Percentiles rank a stretch among this genome's conserved stretches.
Evolutionary conservation across 148 eudicot genomes (phyloP).

Genomic region (Silene uniflora): DNA sequence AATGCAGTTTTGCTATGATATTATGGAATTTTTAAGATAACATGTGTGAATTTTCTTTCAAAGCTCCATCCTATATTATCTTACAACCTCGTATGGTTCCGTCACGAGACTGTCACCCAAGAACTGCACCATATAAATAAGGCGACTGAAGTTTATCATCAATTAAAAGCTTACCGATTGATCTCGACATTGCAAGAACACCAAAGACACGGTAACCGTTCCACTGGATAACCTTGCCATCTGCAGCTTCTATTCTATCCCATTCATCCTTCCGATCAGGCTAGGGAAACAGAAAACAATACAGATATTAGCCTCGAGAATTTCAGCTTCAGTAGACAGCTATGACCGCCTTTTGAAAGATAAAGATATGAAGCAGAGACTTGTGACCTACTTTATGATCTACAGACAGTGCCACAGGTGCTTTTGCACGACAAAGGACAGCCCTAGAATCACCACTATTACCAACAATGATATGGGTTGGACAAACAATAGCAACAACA

Average conservation of each 20-base stretch:
- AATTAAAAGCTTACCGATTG: conserved; percentile 44
- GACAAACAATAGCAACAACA: conserved; percentile 48
- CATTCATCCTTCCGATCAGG: conserved; percentile 59
- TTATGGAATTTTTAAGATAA: not conserved
- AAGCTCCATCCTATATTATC: not conserved
- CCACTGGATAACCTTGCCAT: conserved; percentile 58
- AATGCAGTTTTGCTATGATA: too few species aligned
- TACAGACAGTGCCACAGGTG: conserved; percentile 44
- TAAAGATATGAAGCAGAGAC: not conserved
- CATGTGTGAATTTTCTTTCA: not conserved
- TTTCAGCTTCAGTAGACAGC: not conserved
- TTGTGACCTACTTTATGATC: conserved; percentile 49
- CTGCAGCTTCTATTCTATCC: conserved; percentile 54
- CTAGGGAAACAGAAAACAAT: conserved; percentile 23
- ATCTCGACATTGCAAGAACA: conserved; percentile 65
- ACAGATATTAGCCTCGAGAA: conserved; percentile 14
- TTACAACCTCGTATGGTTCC: not conserved
- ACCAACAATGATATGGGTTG: conserved; percentile 45
- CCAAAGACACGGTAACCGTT: conserved; percentile 60
- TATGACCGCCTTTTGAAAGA: not conserved
- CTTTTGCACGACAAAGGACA: conserved; percentile 55
- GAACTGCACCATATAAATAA: not conserved
- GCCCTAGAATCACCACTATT: conserved; percentile 69
- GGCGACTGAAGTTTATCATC: not conserved
- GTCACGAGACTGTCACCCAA: conserved; percentile 1